phyloP scores from a whole-genome alignment of 352 stramenopile genomes.

The Pythium coloratum region DNA sequence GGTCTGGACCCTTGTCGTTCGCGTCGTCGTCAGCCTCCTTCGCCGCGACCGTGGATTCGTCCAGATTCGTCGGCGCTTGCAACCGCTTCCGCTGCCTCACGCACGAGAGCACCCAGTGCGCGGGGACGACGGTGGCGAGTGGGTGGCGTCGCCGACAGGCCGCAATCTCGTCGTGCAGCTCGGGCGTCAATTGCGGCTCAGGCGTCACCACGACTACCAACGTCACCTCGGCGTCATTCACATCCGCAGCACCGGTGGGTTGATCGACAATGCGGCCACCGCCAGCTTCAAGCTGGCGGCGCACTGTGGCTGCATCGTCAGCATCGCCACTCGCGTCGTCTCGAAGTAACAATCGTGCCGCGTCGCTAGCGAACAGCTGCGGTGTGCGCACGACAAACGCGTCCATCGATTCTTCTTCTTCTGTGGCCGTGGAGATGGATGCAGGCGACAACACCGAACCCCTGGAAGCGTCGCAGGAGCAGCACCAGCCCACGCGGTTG shows the following conservation, averaged over 20 bases:
- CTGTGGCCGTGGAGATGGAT: slow-evolving; percentile 1
- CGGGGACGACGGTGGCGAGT: slow-evolving; percentile 9
- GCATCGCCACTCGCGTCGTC: not conserved
- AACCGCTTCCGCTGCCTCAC: slow-evolving; percentile 33
- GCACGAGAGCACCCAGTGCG: slow-evolving; percentile 36
- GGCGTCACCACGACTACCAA: slow-evolving; percentile 14
- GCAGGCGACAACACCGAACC: slow-evolving; percentile 2
- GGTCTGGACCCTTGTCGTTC: slow-evolving; percentile 5
- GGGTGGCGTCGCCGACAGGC: slow-evolving; percentile 6
- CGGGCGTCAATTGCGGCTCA: not conserved
- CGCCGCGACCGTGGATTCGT: not conserved
- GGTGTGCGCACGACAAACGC: slow-evolving; percentile 46
- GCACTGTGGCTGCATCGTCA: not conserved
- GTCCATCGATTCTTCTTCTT: slow-evolving; percentile 42
- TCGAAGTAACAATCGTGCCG: slow-evolving; percentile 21
- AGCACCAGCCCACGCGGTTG: not conserved
- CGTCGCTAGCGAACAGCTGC: slow-evolving; percentile 37
- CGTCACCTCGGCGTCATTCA: slow-evolving; percentile 6
- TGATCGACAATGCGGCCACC: not conserved
- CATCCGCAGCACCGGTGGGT: not conserved
- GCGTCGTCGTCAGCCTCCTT: slow-evolving; percentile 4
- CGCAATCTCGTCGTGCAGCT: slow-evolving; percentile 6
- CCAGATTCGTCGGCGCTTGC: not conserved
- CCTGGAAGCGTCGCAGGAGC: not conserved
- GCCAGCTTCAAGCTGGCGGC: slow-evolving; percentile 2